Percentiles rank a stretch among this genome's conserved stretches.
These are phyloP conservation scores for Phytophthora rubi DNA, from an alignment of 352 stramenopile species.

Conservation along the genomic window DNA sequence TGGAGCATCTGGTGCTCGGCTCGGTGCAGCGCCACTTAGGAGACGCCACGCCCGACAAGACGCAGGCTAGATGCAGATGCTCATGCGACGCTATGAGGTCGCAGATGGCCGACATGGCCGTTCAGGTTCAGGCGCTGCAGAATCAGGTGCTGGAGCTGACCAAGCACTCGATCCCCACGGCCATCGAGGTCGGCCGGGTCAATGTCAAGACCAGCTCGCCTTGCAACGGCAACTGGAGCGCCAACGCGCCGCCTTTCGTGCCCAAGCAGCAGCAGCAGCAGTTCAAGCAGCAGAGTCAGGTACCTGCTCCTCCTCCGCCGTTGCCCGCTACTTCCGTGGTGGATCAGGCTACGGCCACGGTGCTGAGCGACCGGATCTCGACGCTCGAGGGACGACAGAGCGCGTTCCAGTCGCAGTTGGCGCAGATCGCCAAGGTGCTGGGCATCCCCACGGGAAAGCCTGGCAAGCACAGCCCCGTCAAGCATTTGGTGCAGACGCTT, in stretches of 20 bases:
- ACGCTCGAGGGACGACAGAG: slow-evolving; percentile 84
- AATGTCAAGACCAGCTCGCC: slow-evolving; percentile 7
- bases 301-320: slow-evolving; percentile 5
- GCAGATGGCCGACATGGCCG: slow-evolving; percentile 61
- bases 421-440: slow-evolving; percentile 77
- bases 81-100: slow-evolving; percentile 50
- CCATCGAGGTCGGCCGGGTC: slow-evolving; percentile 17
- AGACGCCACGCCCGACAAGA: slow-evolving; percentile 11
- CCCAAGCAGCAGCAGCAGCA: slow-evolving; percentile 39
- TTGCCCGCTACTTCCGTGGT: slow-evolving; percentile 15
- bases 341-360: slow-evolving; percentile 35
- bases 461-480: slow-evolving; percentile 73
- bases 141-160: slow-evolving; percentile 47
- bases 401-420: slow-evolving; percentile 86
- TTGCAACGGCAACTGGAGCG: slow-evolving; percentile 29
- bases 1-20: slow-evolving; percentile 59
- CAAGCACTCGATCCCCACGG: slow-evolving; percentile 25
- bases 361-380: slow-evolving; percentile 74
- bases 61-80: slow-evolving; percentile 28
- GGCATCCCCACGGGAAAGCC: slow-evolving; percentile 69
- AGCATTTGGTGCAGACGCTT: slow-evolving; percentile 77
- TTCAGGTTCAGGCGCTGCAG: slow-evolving; percentile 56
- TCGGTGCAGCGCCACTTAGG: slow-evolving; percentile 43
- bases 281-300: slow-evolving; percentile 11
- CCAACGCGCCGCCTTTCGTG: slow-evolving; percentile 35